Evolutionary conservation across 805 yeast species (phyloP).

Genomic region (Debaryomyces castellii): DNA sequence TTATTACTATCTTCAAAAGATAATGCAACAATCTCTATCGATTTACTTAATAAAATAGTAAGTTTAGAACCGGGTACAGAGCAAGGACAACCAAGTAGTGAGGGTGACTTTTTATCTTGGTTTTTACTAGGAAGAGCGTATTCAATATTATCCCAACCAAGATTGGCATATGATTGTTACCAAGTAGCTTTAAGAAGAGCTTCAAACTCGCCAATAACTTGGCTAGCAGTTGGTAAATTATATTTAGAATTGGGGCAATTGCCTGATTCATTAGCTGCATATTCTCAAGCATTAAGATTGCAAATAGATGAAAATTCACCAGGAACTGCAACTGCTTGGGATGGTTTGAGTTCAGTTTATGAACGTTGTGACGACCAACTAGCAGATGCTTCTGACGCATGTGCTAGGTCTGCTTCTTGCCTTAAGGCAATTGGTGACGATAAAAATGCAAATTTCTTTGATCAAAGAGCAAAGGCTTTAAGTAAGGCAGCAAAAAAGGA

Average conservation of each 20-base stretch:
- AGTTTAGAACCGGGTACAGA: conserved; percentile 19
- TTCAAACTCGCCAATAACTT: conserved; percentile 54
- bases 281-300: conserved; percentile 60
- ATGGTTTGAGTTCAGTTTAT: conserved; percentile 60
- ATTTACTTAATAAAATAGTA: conserved; percentile 32
- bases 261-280: conserved; percentile 66
- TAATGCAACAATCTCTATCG: conserved; percentile 36
- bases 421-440: conserved; percentile 47
- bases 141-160: conserved; percentile 43
- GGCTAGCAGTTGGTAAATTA: conserved; percentile 66
- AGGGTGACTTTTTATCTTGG: conserved; percentile 60
- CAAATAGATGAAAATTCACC: conserved; percentile 47
- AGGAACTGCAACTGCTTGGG: conserved; percentile 62
- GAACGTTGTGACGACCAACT: conserved; percentile 63
- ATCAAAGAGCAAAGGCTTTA: conserved; percentile 43
- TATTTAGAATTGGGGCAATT: conserved; percentile 59
- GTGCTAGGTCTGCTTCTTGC: conserved; percentile 50
- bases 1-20: conserved; percentile 24
- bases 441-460: conserved; percentile 41
- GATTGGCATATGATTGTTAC: conserved; percentile 54
- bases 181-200: conserved; percentile 56
- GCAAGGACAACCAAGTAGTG: conserved; percentile 17
- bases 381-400: conserved; percentile 61
- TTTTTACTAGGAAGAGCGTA: conserved; percentile 54
- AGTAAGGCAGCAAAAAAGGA: conserved; percentile 43